Percentiles rank a stretch among this genome's conserved stretches.
Evolutionary conservation across 345 rosid species (phyloP).

Genomic region (Moricandia arvensis): DNA sequence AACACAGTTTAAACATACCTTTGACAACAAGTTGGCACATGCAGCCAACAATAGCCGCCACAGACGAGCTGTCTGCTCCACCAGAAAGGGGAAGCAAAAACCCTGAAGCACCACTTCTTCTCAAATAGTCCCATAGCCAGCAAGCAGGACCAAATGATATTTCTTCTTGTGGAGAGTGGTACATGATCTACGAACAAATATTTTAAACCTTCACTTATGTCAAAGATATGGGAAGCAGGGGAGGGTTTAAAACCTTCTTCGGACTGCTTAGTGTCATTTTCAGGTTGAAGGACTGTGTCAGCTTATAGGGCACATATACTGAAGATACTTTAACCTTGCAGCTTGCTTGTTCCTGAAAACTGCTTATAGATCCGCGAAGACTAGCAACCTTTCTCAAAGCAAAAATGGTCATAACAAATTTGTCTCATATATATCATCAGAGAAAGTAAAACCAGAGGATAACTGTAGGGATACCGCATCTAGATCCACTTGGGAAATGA

Average conservation of each 20-base stretch:
- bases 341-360: conserved; percentile 91
- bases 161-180: conserved; percentile 93
- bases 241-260: conserved; percentile 44
- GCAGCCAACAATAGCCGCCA: conserved; percentile 98
- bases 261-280: conserved; percentile 72
- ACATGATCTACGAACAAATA: conserved; percentile 68
- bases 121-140: conserved; percentile 98
- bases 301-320: conserved; percentile 60
- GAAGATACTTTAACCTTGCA: conserved; percentile 63
- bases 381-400: conserved; percentile 78
- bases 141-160: conserved; percentile 94
- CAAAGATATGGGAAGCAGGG: background rate
- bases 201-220: no score
- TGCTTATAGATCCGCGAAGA: conserved; percentile 80
- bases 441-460: background rate
- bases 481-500: conserved; percentile 79
- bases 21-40: conserved; percentile 62
- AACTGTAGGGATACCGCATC: conserved; percentile 65
- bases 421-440: background rate
- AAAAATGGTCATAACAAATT: conserved; percentile 25
- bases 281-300: conserved; percentile 71
- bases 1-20: no score
- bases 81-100: conserved; percentile 99
- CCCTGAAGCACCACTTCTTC: conserved; percentile 98
- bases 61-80: conserved; percentile 94